A percentile compares a stretch with the other conserved stretches of the same genome.
Conservation (phyloP, 164 flowering plant genomes). For the Vitis rupestris region DNA sequence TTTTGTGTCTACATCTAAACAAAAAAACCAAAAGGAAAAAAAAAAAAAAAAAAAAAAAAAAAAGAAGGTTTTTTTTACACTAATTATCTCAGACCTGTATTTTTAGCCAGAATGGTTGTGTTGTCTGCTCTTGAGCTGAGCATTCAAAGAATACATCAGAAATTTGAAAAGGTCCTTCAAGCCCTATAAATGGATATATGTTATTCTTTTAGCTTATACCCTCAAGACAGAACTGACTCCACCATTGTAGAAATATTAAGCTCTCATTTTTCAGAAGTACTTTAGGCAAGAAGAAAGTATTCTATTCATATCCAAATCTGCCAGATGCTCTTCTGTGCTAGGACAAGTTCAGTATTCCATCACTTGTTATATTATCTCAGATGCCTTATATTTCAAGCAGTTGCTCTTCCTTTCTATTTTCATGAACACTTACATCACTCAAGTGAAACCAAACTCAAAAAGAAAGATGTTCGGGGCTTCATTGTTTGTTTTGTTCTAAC, state of each 20-base stretch:
- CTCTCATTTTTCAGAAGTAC: too few relatives aligned
- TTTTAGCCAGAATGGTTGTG: background rate
- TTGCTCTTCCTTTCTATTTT: background rate
- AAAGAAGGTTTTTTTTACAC: background rate
- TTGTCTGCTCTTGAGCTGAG: background rate
- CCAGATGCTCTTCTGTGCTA: background rate
- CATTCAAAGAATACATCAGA: too few relatives aligned
- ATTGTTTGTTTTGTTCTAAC: background rate
- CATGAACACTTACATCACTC: background rate
- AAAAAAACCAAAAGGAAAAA: too few relatives aligned
- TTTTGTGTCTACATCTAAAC: background rate
- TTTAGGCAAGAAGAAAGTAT: too few relatives aligned
- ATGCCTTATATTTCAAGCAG: background rate
- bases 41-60: background rate
- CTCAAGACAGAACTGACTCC: too few relatives aligned
- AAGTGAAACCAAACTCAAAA: background rate
- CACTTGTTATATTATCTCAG: background rate
- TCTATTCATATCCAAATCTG: too few relatives aligned
- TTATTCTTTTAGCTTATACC: too few relatives aligned
- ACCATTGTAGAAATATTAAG: too few relatives aligned
- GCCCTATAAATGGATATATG: too few relatives aligned
- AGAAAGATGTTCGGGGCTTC: background rate
- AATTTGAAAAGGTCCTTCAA: too few relatives aligned
- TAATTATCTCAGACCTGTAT: background rate
- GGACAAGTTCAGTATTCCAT: background rate